Percentiles rank a stretch among this genome's conserved stretches.
These are phyloP conservation scores for Cardamine occulta DNA, from an alignment of 345 rosid species.

Conservation along the genomic window DNA sequence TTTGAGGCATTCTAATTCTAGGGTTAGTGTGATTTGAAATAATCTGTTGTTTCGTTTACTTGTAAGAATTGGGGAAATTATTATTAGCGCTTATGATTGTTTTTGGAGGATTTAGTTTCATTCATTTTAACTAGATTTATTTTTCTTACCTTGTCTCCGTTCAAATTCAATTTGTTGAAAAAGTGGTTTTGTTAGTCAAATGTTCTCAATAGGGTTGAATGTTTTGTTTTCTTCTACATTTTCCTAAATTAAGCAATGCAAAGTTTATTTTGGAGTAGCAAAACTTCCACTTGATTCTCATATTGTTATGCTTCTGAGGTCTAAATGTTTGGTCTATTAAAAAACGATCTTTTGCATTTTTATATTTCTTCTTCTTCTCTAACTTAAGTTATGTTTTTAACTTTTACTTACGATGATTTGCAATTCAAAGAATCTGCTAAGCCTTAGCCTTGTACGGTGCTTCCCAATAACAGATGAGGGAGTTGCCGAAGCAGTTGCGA, in stretches of 20 bases:
- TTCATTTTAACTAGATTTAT: too few relatives aligned
- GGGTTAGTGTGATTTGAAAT: background rate
- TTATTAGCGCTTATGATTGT: too few relatives aligned
- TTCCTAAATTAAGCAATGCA: background rate
- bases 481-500: conserved; percentile 45
- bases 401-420: background rate
- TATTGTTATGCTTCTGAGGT: background rate
- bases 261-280: background rate
- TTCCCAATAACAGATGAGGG: conserved; percentile 48
- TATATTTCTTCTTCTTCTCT: background rate
- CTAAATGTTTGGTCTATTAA: background rate
- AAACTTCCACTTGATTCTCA: background rate
- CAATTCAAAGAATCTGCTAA: conserved; percentile 52
- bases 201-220: background rate
- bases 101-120: too few relatives aligned
- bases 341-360: background rate
- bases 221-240: background rate
- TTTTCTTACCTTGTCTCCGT: too few relatives aligned
- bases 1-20: background rate
- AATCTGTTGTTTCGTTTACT: too few relatives aligned
- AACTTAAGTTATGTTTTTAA: background rate
- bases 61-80: too few relatives aligned
- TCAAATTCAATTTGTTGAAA: background rate
- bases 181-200: background rate
- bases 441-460: conserved; percentile 51